A percentile compares a stretch with the other conserved stretches of the same genome.
phyloP scores from a whole-genome alignment of 2,329 filamentous ascomycete genomes.

The Penicillium occitanis region DNA sequence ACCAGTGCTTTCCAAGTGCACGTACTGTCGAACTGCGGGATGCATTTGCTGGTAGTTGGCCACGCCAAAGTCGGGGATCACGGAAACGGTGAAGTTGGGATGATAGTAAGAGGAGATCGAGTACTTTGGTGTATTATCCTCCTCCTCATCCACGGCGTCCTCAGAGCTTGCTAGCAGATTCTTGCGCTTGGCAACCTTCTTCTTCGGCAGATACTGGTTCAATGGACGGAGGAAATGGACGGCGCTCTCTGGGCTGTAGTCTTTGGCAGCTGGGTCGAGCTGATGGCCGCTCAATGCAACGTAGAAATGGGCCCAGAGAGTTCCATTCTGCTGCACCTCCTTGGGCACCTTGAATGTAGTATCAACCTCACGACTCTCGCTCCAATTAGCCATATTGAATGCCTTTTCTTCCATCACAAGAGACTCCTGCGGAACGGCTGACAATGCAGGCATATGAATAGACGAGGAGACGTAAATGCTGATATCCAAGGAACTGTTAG shows the following conservation, averaged over 20 bases:
- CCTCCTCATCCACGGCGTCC: slow-evolving; percentile 50
- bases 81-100: slow-evolving; percentile 85
- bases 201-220: slow-evolving; percentile 87
- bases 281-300: slow-evolving; percentile 72
- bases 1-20: slow-evolving; percentile 75
- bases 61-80: slow-evolving; percentile 77
- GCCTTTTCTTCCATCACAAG: slow-evolving; percentile 76
- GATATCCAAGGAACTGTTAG: slow-evolving; percentile 76
- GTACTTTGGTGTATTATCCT: slow-evolving; percentile 60
- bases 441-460: slow-evolving; percentile 63
- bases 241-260: slow-evolving; percentile 72
- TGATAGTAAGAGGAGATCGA: slow-evolving; percentile 86
- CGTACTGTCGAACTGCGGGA: slow-evolving; percentile 72
- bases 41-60: slow-evolving; percentile 66
- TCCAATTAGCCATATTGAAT: slow-evolving; percentile 76
- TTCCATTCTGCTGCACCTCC: slow-evolving; percentile 85
- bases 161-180: slow-evolving; percentile 68
- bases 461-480: slow-evolving; percentile 79
- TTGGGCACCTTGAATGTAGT: slow-evolving; percentile 74
- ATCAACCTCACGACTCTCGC: slow-evolving; percentile 74
- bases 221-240: slow-evolving; percentile 82
- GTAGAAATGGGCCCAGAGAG: slow-evolving; percentile 93
- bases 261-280: slow-evolving; percentile 70
- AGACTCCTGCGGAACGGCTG: slow-evolving; percentile 63
- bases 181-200: slow-evolving; percentile 82